Evolutionary conservation across 1,284 basidiomycete genomes (phyloP).

Genomic region (Ustilago tritici): DNA sequence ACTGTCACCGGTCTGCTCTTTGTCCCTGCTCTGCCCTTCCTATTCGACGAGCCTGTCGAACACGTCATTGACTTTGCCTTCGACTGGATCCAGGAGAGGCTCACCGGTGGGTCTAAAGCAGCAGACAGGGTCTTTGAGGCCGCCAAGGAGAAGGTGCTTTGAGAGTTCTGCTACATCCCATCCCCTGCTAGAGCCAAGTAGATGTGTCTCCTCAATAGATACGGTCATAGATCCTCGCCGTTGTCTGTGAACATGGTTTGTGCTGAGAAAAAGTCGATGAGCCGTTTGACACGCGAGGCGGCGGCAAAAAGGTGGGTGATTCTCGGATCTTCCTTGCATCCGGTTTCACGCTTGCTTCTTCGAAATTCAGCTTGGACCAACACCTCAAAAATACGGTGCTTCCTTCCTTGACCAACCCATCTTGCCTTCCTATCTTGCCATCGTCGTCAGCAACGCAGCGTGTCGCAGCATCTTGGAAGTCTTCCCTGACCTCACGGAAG

Average conservation of each 20-base stretch:
- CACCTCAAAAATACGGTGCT: too few relatives aligned
- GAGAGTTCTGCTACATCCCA: background rate
- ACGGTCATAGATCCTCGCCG: background rate
- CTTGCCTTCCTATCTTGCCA: background rate
- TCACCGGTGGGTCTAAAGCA: conserved; percentile 27
- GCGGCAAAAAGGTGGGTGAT: background rate
- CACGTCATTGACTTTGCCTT: conserved; percentile 72
- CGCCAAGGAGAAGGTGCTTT: conserved; percentile 44
- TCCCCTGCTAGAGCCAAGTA: background rate
- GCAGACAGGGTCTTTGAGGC: conserved; percentile 32
- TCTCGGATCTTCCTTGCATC: conserved; percentile 18
- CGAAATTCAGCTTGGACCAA: conserved; percentile 11
- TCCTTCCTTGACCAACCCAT: too few relatives aligned
- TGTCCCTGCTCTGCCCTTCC: conserved; percentile 59
- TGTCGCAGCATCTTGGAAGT: too few relatives aligned
- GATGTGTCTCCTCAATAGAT: background rate
- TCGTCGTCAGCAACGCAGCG: background rate
- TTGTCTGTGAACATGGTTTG: background rate
- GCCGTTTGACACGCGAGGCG: background rate
- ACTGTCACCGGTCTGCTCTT: conserved; percentile 77
- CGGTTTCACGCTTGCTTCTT: conserved; percentile 4
- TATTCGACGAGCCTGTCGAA: conserved; percentile 71
- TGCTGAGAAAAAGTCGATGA: background rate
- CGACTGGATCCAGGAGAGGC: conserved; percentile 70
- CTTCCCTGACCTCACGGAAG: too few relatives aligned